Conservation (phyloP, 768 basidiomycete species). For the Boletus sensibilis region DNA sequence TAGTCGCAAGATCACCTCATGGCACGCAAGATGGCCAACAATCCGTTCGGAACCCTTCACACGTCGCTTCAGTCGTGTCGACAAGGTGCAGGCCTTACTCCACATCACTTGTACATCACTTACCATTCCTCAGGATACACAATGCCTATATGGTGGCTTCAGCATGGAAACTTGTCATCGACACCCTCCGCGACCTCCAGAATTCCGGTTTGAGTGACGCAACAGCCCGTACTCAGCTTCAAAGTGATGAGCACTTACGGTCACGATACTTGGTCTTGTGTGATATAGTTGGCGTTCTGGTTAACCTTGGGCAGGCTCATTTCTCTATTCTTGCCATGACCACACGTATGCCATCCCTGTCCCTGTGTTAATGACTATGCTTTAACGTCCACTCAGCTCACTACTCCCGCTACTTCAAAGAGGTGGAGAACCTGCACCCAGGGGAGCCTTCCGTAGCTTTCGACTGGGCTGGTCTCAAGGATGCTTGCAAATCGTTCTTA, state of each 20-base stretch:
- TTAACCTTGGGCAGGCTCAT: conserved; percentile 59
- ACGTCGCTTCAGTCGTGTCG: conserved; percentile 58
- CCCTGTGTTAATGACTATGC: not conserved
- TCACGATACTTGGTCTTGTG: conserved; percentile 61
- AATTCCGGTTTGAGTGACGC: conserved; percentile 53
- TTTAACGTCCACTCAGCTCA: conserved; percentile 48
- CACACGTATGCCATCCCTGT: conserved; percentile 50
- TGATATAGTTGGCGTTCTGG: conserved; percentile 59
- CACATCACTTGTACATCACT: not conserved
- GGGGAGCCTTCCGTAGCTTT: conserved; percentile 59
- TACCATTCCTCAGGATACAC: conserved; percentile 56
- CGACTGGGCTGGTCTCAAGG: conserved; percentile 59
- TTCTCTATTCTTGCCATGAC: conserved; percentile 71
- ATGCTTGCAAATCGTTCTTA: conserved; percentile 71
- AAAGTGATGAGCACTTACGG: conserved; percentile 49
- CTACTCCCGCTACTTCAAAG: conserved; percentile 70
- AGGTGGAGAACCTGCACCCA: conserved; percentile 34
- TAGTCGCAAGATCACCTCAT: conserved; percentile 47
- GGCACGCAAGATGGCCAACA: conserved; percentile 26
- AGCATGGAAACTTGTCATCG: conserved; percentile 73
- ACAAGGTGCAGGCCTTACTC: conserved; percentile 45
- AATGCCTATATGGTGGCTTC: conserved; percentile 82
- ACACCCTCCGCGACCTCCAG: conserved; percentile 55
- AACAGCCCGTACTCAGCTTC: conserved; percentile 52
- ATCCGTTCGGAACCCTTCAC: conserved; percentile 42